Percentiles rank a stretch among this genome's conserved stretches.
These are phyloP conservation scores for Luvunga scandens DNA, from an alignment of 345 rosid genomes.

Conservation along the genomic window DNA sequence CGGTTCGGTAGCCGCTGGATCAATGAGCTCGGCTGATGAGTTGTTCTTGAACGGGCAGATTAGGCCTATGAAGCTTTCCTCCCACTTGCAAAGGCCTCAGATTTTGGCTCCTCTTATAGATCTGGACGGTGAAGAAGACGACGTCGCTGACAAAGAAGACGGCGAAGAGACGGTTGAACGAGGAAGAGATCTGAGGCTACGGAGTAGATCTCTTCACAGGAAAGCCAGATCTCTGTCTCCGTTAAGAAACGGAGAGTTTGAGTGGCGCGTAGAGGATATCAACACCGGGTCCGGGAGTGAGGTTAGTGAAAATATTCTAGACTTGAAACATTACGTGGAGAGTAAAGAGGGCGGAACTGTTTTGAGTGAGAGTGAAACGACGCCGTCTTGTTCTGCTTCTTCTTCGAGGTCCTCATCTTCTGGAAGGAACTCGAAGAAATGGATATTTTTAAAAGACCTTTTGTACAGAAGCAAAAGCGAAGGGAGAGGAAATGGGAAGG, in stretches of 20 bases:
- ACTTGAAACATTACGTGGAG: background rate
- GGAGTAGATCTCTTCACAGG: constrained; percentile 23
- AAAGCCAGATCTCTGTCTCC: constrained; percentile 44
- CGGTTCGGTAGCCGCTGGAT: constrained; percentile 21
- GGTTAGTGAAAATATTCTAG: constrained; percentile 4
- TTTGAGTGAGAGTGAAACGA: constrained; percentile 16
- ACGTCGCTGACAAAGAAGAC: background rate
- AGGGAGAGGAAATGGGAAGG: constrained; percentile 16
- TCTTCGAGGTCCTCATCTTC: constrained; percentile 37
- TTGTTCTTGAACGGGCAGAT: constrained; percentile 48
- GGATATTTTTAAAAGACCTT: constrained; percentile 36
- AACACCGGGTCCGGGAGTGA: constrained; percentile 11
- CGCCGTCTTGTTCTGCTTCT: constrained; percentile 27
- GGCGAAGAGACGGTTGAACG: constrained; percentile 10
- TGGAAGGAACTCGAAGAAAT: constrained; percentile 36
- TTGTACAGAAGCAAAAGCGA: constrained; percentile 23
- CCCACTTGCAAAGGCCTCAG: constrained; percentile 32
- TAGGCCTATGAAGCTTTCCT: constrained; percentile 39
- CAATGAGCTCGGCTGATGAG: constrained; percentile 47
- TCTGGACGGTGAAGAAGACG: constrained; percentile 15
- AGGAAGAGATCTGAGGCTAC: constrained; percentile 32
- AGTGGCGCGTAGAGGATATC: constrained; percentile 21
- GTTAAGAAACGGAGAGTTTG: constrained; percentile 23
- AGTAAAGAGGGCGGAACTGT: constrained; percentile 2
- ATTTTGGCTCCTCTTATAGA: constrained; percentile 22